Base-by-base conservation (phyloP, 345 rosid species). In the Eucalyptus tenuipes region DNA sequence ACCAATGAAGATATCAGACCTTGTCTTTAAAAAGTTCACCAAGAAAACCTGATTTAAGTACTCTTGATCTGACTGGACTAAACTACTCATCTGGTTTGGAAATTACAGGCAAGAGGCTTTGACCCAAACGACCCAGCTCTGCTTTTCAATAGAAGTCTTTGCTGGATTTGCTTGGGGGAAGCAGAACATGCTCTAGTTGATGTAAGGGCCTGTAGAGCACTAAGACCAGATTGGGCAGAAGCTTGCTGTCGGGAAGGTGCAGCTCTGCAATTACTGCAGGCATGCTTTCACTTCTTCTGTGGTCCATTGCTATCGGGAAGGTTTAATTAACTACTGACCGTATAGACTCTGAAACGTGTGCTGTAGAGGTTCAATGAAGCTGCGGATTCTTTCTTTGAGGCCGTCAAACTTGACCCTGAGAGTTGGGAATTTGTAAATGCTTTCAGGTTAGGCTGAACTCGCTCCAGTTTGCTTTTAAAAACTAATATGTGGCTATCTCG, bases 191-290 rank as follows among this genome's bases (percentile, higher is more conserved):
- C 99, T 17, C 92, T 96, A 86, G 90, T 94, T 14, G 99, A 97
- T 93, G 99, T 96, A 49, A 94, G 90, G 94, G 92, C 91, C 42
- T 97, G 98, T 88, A 94, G 95, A 93, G 93, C 91, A 91, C 88
- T 96, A 81, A 94, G 92, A 91, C 96, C 98, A 0, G 95, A 96
- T 87, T 96, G 99, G 99, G 89, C 98, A 52, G 96, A 97, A 93
- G 98, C 93, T 75, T 97, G 98, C 91, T 97, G 93, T 90, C 93
- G 98, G 88, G 99, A 96, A 94, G 99, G 99, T 18, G 96, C 98
- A 88, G 98, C 99, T 90, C 93, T 97, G 88, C 95, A 94, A 13
- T 91, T 94, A 82, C 92, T 95, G 90, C 94, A 86, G 87, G 87
- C 87, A 86, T 13, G 87, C n/a, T 75, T 75, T 37, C 27, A 75